A percentile compares a stretch with the other conserved stretches of the same genome.
Conservation (phyloP, 768 basidiomycete genomes). For the Naematelia encephala region DNA sequence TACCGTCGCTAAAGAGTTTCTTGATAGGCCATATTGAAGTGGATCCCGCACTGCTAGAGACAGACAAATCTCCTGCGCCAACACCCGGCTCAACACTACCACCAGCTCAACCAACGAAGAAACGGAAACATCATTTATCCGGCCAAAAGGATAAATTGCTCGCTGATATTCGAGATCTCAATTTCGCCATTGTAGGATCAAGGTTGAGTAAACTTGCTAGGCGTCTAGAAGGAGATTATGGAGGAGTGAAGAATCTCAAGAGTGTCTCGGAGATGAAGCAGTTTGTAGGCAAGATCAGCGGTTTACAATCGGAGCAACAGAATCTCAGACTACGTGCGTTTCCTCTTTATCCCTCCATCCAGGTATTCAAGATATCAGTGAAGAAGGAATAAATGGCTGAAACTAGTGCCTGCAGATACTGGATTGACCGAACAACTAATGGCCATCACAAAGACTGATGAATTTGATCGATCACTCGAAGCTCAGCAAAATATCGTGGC, state of each 20-base stretch:
- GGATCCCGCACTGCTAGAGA: slow-evolving; percentile 49
- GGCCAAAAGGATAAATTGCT: slow-evolving; percentile 74
- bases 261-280: slow-evolving; percentile 86
- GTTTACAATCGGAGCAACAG: slow-evolving; percentile 87
- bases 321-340: slow-evolving; percentile 78
- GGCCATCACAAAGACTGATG: slow-evolving; percentile 74
- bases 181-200: slow-evolving; percentile 84
- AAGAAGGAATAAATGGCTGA: too few relatives aligned
- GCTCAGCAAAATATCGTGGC: slow-evolving; percentile 97
- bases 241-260: slow-evolving; percentile 80
- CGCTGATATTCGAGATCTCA: slow-evolving; percentile 78
- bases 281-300: slow-evolving; percentile 92
- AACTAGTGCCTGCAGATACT: slow-evolving; percentile 63
- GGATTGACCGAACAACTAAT: slow-evolving; percentile 88
- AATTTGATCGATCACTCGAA: slow-evolving; percentile 88
- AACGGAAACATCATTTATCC: slow-evolving; percentile 85
- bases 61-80: slow-evolving; percentile 17
- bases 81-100: slow-evolving; percentile 25
- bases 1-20: too few relatives aligned
- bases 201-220: slow-evolving; percentile 75
- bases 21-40: slow-evolving; percentile 55
- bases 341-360: not conserved
- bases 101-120: slow-evolving; percentile 56
- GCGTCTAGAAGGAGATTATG: slow-evolving; percentile 87
- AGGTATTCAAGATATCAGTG: not conserved